These are phyloP conservation scores for Pseudocercospora eumusae DNA, from an alignment of 2,329 filamentous ascomycete species.

Conservation along the genomic window DNA sequence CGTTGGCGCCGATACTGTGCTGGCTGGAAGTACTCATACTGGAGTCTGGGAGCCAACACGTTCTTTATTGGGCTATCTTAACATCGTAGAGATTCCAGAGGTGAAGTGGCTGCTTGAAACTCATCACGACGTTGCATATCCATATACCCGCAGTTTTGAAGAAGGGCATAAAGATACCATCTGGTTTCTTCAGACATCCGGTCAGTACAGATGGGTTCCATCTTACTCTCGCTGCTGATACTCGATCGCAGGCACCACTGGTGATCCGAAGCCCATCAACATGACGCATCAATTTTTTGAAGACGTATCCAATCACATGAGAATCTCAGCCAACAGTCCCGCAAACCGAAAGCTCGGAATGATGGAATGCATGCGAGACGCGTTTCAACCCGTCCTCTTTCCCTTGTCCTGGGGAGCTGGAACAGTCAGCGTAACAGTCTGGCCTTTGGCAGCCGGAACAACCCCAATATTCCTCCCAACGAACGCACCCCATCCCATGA, in stretches of 20 bases:
- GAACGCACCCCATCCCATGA: constrained; percentile 21
- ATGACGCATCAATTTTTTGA: background rate
- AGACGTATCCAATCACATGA: background rate
- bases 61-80: background rate
- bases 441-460: constrained; percentile 9
- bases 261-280: constrained; percentile 20
- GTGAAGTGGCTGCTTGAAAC: constrained; percentile 17
- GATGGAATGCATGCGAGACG: background rate
- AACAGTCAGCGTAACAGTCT: background rate
- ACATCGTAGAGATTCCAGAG: constrained; percentile 8
- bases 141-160: background rate
- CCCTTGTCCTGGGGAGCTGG: constrained; percentile 21
- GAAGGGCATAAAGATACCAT: constrained; percentile 1
- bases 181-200: constrained; percentile 14
- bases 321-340: background rate
- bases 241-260: constrained; percentile 21
- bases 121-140: background rate
- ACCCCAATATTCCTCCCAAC: constrained; percentile 19
- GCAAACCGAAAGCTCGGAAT: constrained; percentile 9
- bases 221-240: background rate
- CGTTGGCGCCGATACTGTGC: constrained; percentile 2
- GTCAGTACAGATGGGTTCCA: background rate
- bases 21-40: constrained; percentile 10
- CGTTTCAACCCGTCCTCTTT: constrained; percentile 4
- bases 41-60: constrained; percentile 9